Conservation (phyloP, 2,329 filamentous ascomycete species). For the Epichloe sylvatica region DNA sequence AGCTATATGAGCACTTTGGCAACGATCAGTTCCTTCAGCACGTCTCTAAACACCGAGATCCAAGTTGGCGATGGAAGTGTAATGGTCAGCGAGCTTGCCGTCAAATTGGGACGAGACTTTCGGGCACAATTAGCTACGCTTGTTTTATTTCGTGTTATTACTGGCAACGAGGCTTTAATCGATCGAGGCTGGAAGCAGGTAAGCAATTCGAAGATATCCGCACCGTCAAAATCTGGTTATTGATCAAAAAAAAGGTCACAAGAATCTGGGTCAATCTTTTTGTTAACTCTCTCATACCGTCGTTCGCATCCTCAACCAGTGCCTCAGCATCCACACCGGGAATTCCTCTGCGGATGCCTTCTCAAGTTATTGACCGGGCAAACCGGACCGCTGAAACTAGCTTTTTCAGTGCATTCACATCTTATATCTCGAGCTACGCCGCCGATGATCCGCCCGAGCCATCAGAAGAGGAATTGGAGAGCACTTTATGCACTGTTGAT, state of each 20-base stretch:
- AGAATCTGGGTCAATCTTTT: slow-evolving; percentile 93
- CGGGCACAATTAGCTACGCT: slow-evolving; percentile 86
- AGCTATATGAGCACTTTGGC: slow-evolving; percentile 83
- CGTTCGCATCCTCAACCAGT: slow-evolving; percentile 53
- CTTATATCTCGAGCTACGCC: slow-evolving; percentile 96
- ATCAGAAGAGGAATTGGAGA: slow-evolving; percentile 92
- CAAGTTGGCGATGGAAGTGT: slow-evolving; percentile 83
- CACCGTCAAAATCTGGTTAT: background rate
- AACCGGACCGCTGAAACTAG: slow-evolving; percentile 66
- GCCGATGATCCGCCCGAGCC: slow-evolving; percentile 96
- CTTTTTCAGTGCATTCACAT: slow-evolving; percentile 86
- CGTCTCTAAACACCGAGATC: slow-evolving; percentile 84
- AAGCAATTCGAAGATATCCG: slow-evolving; percentile 22
- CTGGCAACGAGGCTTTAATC: slow-evolving; percentile 67
- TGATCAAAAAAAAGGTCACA: slow-evolving; percentile 46
- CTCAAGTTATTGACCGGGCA: slow-evolving; percentile 82
- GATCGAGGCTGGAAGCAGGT: slow-evolving; percentile 66
- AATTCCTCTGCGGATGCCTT: slow-evolving; percentile 82
- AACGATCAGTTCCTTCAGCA: slow-evolving; percentile 63
- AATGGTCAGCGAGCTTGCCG: slow-evolving; percentile 96
- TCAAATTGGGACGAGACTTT: slow-evolving; percentile 88
- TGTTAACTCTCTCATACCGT: slow-evolving; percentile 80
- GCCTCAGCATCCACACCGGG: slow-evolving; percentile 56
- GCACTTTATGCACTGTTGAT: slow-evolving; percentile 85
- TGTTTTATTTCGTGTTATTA: slow-evolving; percentile 86